A percentile compares a stretch with the other conserved stretches of the same genome.
Evolutionary conservation across 1,284 basidiomycete species (phyloP).

Genomic region (Phellopilus nigrolimitatus): DNA sequence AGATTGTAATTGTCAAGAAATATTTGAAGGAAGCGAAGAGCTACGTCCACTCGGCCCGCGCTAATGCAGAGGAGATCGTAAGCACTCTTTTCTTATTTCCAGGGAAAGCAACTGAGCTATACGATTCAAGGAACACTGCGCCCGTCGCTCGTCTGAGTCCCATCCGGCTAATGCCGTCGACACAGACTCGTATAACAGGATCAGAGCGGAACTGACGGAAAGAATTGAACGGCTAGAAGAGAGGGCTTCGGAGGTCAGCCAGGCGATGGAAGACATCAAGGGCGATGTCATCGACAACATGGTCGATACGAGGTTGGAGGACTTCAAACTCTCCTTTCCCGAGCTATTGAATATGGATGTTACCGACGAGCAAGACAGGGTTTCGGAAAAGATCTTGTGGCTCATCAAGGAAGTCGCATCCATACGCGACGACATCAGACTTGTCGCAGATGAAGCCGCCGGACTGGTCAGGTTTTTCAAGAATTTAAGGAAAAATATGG

Average conservation of each 20-base stretch:
- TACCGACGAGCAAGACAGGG: not conserved
- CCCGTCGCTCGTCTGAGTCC: not conserved
- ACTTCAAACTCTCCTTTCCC: not conserved
- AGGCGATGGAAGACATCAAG: not conserved
- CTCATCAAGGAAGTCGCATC: too few relatives aligned
- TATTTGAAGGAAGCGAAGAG: conserved; percentile 1
- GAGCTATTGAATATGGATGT: not conserved
- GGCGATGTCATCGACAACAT: not conserved
- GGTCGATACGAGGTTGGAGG: conserved; percentile 2
- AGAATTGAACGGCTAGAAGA: not conserved
- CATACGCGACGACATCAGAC: too few relatives aligned
- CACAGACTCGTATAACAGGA: not conserved
- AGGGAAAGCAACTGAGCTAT: not conserved
- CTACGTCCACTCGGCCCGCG: conserved; percentile 4
- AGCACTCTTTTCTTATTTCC: not conserved
- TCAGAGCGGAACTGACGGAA: not conserved
- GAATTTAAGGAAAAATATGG: too few relatives aligned
- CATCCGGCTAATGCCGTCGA: not conserved
- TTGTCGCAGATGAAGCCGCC: too few relatives aligned
- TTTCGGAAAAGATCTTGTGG: not conserved
- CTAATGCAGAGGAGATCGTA: conserved; percentile 5
- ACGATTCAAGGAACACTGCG: not conserved
- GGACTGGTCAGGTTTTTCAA: not conserved
- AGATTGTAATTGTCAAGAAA: not conserved
- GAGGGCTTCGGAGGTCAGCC: not conserved